A percentile compares a stretch with the other conserved stretches of the same genome.
Evolutionary conservation across 2,329 filamentous ascomycete species (phyloP).

Genomic region (Penicillium sumatraense): DNA sequence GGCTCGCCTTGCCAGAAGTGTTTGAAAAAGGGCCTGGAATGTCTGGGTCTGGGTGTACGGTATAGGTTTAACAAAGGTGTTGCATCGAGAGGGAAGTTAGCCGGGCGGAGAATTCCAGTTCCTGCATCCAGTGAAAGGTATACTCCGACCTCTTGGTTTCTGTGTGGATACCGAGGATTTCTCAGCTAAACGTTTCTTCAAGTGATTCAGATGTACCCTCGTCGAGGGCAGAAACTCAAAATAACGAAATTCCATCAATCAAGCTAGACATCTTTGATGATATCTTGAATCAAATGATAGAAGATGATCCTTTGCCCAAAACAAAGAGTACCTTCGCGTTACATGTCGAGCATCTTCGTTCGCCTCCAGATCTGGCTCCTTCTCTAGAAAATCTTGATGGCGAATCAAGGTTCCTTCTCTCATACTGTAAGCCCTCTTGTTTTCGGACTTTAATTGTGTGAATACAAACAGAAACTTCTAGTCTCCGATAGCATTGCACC

Average conservation of each 20-base stretch:
- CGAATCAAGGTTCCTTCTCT: conserved; percentile 5
- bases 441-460: background rate
- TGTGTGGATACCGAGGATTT: too few relatives aligned
- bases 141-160: background rate
- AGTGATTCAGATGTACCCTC: background rate
- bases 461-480: conserved; percentile 4
- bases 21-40: conserved; percentile 13
- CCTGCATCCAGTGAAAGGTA: conserved; percentile 2
- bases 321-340: too few relatives aligned
- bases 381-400: too few relatives aligned
- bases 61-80: conserved; percentile 18
- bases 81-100: conserved; percentile 10
- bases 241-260: too few relatives aligned
- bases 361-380: background rate
- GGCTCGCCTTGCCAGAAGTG: conserved; percentile 14
- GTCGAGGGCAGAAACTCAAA: too few relatives aligned
- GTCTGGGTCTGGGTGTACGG: conserved; percentile 11
- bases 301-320: too few relatives aligned
- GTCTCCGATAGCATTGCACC: conserved; percentile 20
- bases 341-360: too few relatives aligned
- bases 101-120: conserved; percentile 3
- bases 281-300: too few relatives aligned
- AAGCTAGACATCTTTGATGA: too few relatives aligned
- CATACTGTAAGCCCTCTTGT: conserved; percentile 2
- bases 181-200: background rate